Evolutionary conservation across 768 basidiomycete species (phyloP).

Genomic region (Chiua virens): DNA sequence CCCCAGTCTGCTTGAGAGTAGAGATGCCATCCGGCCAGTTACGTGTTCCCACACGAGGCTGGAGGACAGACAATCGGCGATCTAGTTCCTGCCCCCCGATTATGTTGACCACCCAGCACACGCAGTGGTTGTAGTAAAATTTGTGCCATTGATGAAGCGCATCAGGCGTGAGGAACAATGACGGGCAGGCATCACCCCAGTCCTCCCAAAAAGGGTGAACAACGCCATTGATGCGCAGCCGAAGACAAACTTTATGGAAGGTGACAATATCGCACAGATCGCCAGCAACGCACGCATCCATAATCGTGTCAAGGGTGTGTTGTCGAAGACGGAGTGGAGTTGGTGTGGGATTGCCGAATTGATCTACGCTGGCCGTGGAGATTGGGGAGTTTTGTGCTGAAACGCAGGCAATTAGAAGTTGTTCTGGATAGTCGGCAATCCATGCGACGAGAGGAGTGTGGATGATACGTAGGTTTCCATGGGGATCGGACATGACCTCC

Average conservation of each 20-base stretch:
- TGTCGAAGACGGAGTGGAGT: not conserved
- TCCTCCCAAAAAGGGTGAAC: slow-evolving; percentile 35
- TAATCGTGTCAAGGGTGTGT: slow-evolving; percentile 2
- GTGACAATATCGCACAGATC: not conserved
- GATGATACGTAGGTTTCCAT: slow-evolving; percentile 2
- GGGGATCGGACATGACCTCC: slow-evolving; percentile 28
- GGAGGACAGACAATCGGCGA: slow-evolving; percentile 23
- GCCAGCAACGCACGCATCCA: not conserved
- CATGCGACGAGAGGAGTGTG: slow-evolving; percentile 16
- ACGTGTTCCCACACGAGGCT: slow-evolving; percentile 4
- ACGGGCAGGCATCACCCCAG: slow-evolving; percentile 22
- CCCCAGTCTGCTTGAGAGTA: slow-evolving; percentile 5
- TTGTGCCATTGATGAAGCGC: slow-evolving; percentile 30
- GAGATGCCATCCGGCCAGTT: slow-evolving; percentile 6
- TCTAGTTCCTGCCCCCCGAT: slow-evolving; percentile 27
- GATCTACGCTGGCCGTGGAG: slow-evolving; percentile 7
- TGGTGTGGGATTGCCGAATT: slow-evolving; percentile 15
- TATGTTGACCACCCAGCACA: slow-evolving; percentile 3
- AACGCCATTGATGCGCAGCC: not conserved
- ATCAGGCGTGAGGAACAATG: slow-evolving; percentile 25
- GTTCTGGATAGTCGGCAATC: slow-evolving; percentile 22
- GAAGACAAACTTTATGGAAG: not conserved
- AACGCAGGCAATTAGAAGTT: slow-evolving; percentile 12
- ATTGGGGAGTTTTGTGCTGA: slow-evolving; percentile 11
- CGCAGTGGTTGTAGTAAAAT: slow-evolving; percentile 23